Conservation (phyloP, 192 early-diverging fungal species). For the Dispira simplex region DNA sequence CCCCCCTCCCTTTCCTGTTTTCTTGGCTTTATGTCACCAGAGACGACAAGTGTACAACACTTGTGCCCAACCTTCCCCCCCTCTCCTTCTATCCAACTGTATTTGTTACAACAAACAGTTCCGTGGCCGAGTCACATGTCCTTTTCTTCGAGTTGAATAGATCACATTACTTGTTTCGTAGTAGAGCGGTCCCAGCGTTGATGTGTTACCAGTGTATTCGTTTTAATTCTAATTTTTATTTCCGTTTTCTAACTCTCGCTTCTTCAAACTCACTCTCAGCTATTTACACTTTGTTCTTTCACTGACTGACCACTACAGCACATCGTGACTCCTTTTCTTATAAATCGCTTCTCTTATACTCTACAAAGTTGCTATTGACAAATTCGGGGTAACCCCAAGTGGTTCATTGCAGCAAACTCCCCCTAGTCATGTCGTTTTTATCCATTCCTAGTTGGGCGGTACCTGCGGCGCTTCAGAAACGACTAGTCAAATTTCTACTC, state of each 20-base stretch:
- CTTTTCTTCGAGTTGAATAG: not conserved
- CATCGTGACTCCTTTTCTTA: not conserved
- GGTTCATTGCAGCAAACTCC: not conserved
- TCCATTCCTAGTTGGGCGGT: slow-evolving; percentile 32
- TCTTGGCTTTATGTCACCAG: too few relatives aligned
- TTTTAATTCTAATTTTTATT: not conserved
- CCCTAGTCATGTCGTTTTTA: slow-evolving; percentile 18
- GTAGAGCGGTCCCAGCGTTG: not conserved
- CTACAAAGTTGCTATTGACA: not conserved
- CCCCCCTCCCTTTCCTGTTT: too few relatives aligned
- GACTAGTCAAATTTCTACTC: slow-evolving; percentile 66
- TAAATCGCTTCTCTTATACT: not conserved
- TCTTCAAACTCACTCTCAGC: not conserved
- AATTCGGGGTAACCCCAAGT: not conserved
- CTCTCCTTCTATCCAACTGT: too few relatives aligned
- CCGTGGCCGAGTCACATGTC: too few relatives aligned
- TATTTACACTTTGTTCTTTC: not conserved
- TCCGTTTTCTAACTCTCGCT: not conserved
- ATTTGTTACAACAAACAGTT: too few relatives aligned
- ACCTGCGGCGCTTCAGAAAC: slow-evolving; percentile 64
- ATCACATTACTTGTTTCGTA: not conserved
- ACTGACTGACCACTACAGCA: not conserved
- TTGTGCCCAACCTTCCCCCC: too few relatives aligned
- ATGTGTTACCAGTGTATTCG: not conserved
- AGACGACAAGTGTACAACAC: too few relatives aligned